Conservation (phyloP, 768 basidiomycete genomes). For the Mrakia hoshinonis region DNA sequence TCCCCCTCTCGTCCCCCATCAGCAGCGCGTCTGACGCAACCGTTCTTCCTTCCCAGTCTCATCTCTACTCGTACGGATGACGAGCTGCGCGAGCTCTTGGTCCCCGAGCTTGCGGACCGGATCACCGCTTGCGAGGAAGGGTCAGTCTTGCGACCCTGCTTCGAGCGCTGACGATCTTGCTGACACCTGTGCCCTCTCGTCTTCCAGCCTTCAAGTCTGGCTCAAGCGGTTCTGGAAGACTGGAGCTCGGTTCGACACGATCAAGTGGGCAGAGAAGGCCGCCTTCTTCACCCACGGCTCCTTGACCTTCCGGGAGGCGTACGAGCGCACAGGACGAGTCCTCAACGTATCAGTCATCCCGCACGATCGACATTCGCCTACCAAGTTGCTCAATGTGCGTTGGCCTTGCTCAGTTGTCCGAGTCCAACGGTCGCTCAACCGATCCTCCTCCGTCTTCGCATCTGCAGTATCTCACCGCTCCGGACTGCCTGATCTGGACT, state of each 20-base stretch:
- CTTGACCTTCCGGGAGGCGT: slow-evolving; percentile 92
- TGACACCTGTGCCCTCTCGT: neutral
- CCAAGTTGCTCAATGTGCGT: slow-evolving; percentile 69
- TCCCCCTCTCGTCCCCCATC: neutral
- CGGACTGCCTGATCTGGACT: slow-evolving; percentile 56
- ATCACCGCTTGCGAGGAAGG: slow-evolving; percentile 52
- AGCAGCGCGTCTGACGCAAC: neutral
- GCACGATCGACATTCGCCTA: slow-evolving; percentile 83
- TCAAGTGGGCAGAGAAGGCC: slow-evolving; percentile 81
- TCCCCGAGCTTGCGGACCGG: slow-evolving; percentile 72
- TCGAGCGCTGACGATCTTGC: too few relatives aligned
- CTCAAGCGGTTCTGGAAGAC: slow-evolving; percentile 61
- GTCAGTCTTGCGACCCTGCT: neutral
- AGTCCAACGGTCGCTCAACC: neutral
- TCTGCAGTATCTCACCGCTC: slow-evolving; percentile 38
- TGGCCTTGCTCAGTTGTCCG: neutral
- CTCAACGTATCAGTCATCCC: slow-evolving; percentile 90
- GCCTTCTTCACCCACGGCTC: slow-evolving; percentile 87
- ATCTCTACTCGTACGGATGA: slow-evolving; percentile 80
- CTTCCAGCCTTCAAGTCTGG: slow-evolving; percentile 35
- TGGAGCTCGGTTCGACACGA: slow-evolving; percentile 89
- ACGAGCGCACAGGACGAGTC: slow-evolving; percentile 80
- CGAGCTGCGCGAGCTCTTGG: slow-evolving; percentile 66
- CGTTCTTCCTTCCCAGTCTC: slow-evolving; percentile 40
- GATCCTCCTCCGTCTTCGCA: slow-evolving; percentile 5